These are phyloP conservation scores for Euptelea pleiosperma DNA, from an alignment of 164 flowering plant genomes.

Conservation along the genomic window DNA sequence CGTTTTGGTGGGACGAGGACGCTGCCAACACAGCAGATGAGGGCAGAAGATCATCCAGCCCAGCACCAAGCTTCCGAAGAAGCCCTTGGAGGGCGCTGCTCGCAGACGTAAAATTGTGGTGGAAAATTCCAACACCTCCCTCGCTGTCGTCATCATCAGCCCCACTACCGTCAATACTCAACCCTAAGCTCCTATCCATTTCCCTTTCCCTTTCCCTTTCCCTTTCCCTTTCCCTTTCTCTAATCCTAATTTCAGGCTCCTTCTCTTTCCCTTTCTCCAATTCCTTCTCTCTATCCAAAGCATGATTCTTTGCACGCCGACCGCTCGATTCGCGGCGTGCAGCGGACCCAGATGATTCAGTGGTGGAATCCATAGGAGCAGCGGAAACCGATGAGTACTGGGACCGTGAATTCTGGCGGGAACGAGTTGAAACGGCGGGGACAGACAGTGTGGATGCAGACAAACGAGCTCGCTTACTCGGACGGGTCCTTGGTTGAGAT, in stretches of 20 bases:
- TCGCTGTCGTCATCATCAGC: conserved; percentile 70
- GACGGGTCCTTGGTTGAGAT: conserved; percentile 60
- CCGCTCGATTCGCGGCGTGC: conserved; percentile 38
- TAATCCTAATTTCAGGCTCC: conserved; percentile 70
- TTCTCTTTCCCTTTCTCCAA: conserved; percentile 88
- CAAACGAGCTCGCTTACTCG: conserved; percentile 62
- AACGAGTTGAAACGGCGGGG: conserved; percentile 46
- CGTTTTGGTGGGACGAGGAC: conserved; percentile 81
- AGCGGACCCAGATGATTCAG: conserved; percentile 59
- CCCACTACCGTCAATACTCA: conserved; percentile 46
- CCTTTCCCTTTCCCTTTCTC: conserved; percentile 48
- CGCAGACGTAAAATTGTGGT: conserved; percentile 79
- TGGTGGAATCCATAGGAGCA: conserved; percentile 50
- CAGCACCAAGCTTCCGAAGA: conserved; percentile 84
- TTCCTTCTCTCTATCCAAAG: conserved; percentile 34
- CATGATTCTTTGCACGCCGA: conserved; percentile 41
- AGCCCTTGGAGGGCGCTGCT: conserved; percentile 94
- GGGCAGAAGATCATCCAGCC: conserved; percentile 85
- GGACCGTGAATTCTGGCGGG: conserved; percentile 42
- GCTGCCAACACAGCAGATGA: conserved; percentile 62
- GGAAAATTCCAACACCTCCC: conserved; percentile 70
- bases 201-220: conserved; percentile 30
- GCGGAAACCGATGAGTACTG: conserved; percentile 24
- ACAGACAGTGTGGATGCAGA: conserved; percentile 32
- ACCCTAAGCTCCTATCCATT: conserved; percentile 38